Base-by-base conservation (phyloP, 2,329 filamentous ascomycete species). In the Trichoderma cornu-damae region DNA sequence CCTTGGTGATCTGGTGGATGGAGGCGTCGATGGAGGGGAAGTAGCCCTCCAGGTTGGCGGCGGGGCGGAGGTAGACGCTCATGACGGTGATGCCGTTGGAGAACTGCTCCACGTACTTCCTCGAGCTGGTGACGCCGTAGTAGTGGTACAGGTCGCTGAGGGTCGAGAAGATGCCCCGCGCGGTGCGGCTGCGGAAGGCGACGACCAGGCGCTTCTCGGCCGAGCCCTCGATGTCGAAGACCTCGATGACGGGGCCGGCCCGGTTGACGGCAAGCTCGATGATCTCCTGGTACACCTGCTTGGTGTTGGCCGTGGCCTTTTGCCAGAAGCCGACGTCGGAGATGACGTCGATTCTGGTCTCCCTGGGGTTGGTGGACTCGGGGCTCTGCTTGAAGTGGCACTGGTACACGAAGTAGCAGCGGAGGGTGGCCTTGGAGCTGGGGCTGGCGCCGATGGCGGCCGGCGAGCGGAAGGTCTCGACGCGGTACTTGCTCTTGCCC, bases 321-420 rank as follows among this genome's bases (percentile, higher is more conserved):
- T 92, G 90, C 69, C 96, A 77, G 80, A 99, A 99, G 63, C 91
- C 88, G 71, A 88, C 88, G 73, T 99, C 94, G 62, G 91, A 90
- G 70, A 99, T 92, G 66, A 93, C 81, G 66, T 96, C 90, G 61
- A 99, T 83, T 64, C 90, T 85, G 32, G 90, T 96, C 79, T 97
- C 94, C 52, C 85, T 83, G 11, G 86, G 84, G 53, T 80, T 76
- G 0, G 92, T 89, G 62, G 85, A 85, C 64, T 87, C 82, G 2
- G 85, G 83, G 54, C 77, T 76, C 2, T 91, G 89, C 65, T 85
- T 86, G 73, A 97, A 99, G 68, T 88, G 85, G 73, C 93, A 96
- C 74, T 96, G 90, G 79, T 99, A 99, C 65, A 99, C 91, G 70
- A 99, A 99, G 78, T 99, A 99, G 79, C 94, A 99, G 61, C 94